These are phyloP conservation scores for Mrakia blollopis DNA, from an alignment of 768 basidiomycete species.

Conservation along the genomic window DNA sequence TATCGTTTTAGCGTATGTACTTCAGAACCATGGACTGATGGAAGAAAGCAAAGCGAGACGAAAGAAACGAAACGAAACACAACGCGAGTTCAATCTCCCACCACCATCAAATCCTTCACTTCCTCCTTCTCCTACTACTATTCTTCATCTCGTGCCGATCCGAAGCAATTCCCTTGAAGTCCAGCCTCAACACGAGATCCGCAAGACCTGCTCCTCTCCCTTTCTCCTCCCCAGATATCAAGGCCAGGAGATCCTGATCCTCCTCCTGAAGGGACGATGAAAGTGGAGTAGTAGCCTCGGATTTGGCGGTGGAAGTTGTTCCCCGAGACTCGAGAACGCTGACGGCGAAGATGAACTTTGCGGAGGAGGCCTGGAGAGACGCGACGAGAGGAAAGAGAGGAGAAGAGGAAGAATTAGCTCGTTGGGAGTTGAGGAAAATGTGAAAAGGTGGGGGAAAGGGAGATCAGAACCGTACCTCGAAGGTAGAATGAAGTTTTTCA, in stretches of 20 bases:
- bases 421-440: neutral
- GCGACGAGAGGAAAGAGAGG: neutral
- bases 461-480: neutral
- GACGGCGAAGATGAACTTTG: constrained; percentile 1
- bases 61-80: too few species aligned
- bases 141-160: neutral
- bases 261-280: too few species aligned
- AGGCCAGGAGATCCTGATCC: neutral
- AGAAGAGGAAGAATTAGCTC: neutral
- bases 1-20: too few species aligned
- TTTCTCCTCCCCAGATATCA: neutral
- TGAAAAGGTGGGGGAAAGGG: neutral
- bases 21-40: too few species aligned
- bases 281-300: neutral
- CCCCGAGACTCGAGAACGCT: neutral
- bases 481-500: neutral
- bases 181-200: neutral
- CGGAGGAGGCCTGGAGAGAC: neutral
- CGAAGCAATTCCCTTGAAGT: neutral
- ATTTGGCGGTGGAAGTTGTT: neutral
- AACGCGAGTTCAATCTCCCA: neutral
- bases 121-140: neutral
- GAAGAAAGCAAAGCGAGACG: too few species aligned
- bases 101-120: neutral
- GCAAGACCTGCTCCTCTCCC: neutral